Conservation (phyloP, 179 eudicot species). For the Vitellaria paradoxa region DNA sequence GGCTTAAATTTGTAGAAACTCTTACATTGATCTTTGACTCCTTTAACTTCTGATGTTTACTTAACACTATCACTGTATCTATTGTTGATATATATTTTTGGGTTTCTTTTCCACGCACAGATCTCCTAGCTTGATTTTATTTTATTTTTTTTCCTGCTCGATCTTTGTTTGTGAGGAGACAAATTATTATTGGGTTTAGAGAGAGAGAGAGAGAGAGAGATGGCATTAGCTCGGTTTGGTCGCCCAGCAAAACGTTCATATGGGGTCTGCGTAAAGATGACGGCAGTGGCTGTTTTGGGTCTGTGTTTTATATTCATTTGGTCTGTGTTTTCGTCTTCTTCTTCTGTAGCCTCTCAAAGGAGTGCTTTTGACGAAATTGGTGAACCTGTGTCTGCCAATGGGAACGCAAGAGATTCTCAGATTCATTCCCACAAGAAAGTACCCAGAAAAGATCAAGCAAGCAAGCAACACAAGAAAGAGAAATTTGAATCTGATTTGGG, state of each 20-base stretch:
- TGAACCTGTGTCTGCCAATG: slow-evolving; percentile 41
- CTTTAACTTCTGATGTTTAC: neutral
- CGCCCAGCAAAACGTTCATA: slow-evolving; percentile 61
- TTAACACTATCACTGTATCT: neutral
- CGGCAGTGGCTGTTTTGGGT: slow-evolving; percentile 71
- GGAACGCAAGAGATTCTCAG: slow-evolving; percentile 18
- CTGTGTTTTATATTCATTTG: slow-evolving; percentile 79
- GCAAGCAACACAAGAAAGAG: slow-evolving; percentile 14
- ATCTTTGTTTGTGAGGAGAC: neutral
- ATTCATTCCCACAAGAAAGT: slow-evolving; percentile 28
- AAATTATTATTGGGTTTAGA: slow-evolving; percentile 1
- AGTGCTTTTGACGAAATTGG: slow-evolving; percentile 69
- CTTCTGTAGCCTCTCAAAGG: slow-evolving; percentile 60
- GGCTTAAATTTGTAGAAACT: neutral
- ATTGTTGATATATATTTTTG: neutral
- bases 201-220: slow-evolving; percentile 24
- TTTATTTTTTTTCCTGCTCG: neutral
- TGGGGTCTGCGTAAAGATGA: slow-evolving; percentile 67
- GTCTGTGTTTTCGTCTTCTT: slow-evolving; percentile 74
- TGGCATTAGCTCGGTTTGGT: slow-evolving; percentile 57
- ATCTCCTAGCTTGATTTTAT: neutral
- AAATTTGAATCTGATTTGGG: slow-evolving; percentile 28
- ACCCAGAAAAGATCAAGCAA: slow-evolving; percentile 23
- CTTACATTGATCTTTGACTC: slow-evolving; percentile 3
- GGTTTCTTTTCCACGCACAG: neutral